Base-by-base conservation (phyloP, 108 stramenopile species). In the Cyclotella sp. region DNA sequence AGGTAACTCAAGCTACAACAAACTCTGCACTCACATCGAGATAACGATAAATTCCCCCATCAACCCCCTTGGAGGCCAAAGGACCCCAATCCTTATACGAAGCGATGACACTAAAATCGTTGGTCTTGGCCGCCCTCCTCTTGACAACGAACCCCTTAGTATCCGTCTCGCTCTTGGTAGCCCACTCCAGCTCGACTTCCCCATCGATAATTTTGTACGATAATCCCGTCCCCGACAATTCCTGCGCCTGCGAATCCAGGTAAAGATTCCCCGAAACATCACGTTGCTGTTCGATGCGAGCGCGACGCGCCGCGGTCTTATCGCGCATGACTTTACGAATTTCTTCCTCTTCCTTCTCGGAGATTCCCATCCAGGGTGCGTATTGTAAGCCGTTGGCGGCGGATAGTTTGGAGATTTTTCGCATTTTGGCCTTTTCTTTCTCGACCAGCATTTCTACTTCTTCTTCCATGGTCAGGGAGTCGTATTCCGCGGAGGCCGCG, bases 361-460 rank as follows among this genome's bases (percentile, higher is more conserved):
- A 69, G 22, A 94, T 88, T 21, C 86, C 84, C 95, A 96, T 94
- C 95, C 95, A 96, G 7, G 95, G 95, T 44, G 95, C 95, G 71
- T 93, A 96, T 58, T 96, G 91, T 1, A 92, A 84, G 65, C 95
- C 93, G 12, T 78, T 83, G 19, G 82, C 85, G 73, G 86, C 90
- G 63, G 89, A 76, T 30, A 94, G 82, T 68, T 94, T 94, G 34
- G 90, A 91, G 45, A 91, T 88, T 14, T 76, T 62, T 59, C 80
- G 88, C 45, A 76, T 87, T 73, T 93, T 96, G 30, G 26, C 28
- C 24, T 93, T 34, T 62, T 92, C 93, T 69, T 87, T 74, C 49
- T 84, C 74, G 0, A 87, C 79, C 24, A 92, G 73, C 27, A 66
- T 40, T 67, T 96, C 95, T 13, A 93, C 79, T 58, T 95, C 92